phyloP scores from a whole-genome alignment of 768 basidiomycete species.

The Rhodotorula toruloides region DNA sequence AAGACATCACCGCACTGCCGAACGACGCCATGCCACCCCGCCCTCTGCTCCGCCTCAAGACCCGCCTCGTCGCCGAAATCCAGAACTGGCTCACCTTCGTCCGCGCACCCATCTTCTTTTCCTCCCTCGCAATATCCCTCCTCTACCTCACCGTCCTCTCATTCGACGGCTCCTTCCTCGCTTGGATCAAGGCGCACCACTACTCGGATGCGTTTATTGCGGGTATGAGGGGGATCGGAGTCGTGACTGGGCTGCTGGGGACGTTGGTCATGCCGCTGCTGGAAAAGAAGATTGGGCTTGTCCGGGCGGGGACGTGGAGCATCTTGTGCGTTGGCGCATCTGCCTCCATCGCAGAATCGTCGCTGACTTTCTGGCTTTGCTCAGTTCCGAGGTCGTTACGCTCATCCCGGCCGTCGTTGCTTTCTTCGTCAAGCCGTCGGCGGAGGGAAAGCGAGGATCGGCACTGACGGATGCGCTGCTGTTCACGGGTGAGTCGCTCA shows the following conservation, averaged over 20 bases:
- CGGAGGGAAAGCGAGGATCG: conserved; percentile 36
- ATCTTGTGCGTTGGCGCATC: conserved; percentile 49
- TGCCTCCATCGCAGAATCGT: too few species aligned
- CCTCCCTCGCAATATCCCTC: conserved; percentile 51
- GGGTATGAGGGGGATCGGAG: conserved; percentile 50
- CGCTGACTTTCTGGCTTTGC: background rate
- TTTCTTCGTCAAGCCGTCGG: conserved; percentile 46
- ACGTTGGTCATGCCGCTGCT: conserved; percentile 52
- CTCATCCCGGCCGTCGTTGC: conserved; percentile 53
- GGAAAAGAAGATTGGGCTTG: conserved; percentile 51
- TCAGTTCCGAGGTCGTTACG: conserved; percentile 50
- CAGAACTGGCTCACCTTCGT: conserved; percentile 51
- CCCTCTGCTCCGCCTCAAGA: background rate
- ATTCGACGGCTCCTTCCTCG: conserved; percentile 57
- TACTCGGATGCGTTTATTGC: conserved; percentile 55
- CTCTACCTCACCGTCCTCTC: conserved; percentile 52
- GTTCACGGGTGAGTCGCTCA: conserved; percentile 49
- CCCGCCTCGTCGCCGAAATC: background rate
- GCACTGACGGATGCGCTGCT: conserved; percentile 50
- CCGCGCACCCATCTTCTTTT: conserved; percentile 49
- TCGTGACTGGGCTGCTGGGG: conserved; percentile 52
- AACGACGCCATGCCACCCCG: background rate
- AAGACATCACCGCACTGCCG: background rate
- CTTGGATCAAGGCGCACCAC: conserved; percentile 52
- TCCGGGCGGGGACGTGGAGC: conserved; percentile 55